Base-by-base conservation (phyloP, 164 flowering plant genomes). In the Cinnamomum chago region DNA sequence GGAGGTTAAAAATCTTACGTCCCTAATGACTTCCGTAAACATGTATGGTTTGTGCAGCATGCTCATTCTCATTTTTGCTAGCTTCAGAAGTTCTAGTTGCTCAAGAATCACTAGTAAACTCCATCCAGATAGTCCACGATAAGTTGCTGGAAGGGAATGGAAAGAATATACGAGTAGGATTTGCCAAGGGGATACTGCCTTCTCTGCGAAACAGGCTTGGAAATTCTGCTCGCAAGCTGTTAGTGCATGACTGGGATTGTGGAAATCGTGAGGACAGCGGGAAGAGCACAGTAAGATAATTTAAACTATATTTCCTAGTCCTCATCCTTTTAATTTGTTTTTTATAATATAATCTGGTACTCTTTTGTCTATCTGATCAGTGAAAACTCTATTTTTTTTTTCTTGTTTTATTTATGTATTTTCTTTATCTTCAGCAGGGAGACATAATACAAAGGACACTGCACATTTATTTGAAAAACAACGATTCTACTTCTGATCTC, bases 41-140 rank as follows among this genome's bases (percentile, higher is more conserved):
- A 23, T 35, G 14, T 73, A 65, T 76, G 62, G 62, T 81, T 25
- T 55, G 47, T 86, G 88, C 93, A 93, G 98, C 86, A 14, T 80
- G 83, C 69, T 85, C 91, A 13, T 81, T 82, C 79, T 90, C 95
- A 70, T 85, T 90, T 81, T 71, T 68, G 64, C 80, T 88, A 71
- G 92, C 92, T 70, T 87, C 88, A 62, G 92, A 90, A 80, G 88
- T 84, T 73, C 84, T 93, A 58, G 73, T 86, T 74, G 79, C 88
- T 51, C 82, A 91, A 47, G 90, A 93, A 74, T 84, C 91, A 67
- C 62, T 89, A 67, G 76, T 89, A 60, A 76, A 62, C 58, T 89
- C 91, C 18, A 76, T 81, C 68, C 84, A 80, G 67, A 78, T 71
- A 50, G 76, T 82, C 68, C 76, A 79, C 35, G 77, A 72, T 65